Evolutionary conservation across 2,329 filamentous ascomycete species (phyloP), one percentile per base, ranked within the genome.

Genomic region (Pseudogymnoascus pannorum): DNA sequence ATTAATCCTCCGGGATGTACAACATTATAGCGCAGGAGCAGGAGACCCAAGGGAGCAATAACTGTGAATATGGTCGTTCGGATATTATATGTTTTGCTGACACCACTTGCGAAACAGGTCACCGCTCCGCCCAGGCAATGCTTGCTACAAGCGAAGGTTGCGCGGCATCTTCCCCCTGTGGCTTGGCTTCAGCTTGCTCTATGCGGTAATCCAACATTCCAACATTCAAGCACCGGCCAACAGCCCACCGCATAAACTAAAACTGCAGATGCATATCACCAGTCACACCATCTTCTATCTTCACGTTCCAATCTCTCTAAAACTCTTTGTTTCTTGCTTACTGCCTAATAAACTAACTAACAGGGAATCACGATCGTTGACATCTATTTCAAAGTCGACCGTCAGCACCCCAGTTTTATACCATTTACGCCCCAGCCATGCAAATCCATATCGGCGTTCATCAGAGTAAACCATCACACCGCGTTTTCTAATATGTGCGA

Each of bases 401-500:
- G 48, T 54, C 48, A 54, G 48, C 48, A 54, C 48, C 42, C 48
- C 48, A 54, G 48, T 58, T 36, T 36, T 58, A 36, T 58, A 58
- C 57, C 57, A 38, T 24, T 58, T 58, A 58, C 57, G 57, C 57
- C 57, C 31, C 31, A 58, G 31, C 57, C 57, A 58, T 58, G 57
- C 57, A 58, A 58, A 58, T 58, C 57, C 57, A 40, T 58, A 36
- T 58, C 35, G 57, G 35, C 57, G 18, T 58, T 40, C 35, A 58
- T 36, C 57, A 58, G 31, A 40, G 31, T 36, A 58, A 58, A 58
- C 35, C 35, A 36, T 36, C 31, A 20, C 57, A 58, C 57, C 18
- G 31, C 57, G 20, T 58, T 18, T 58, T 58, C 57, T 88, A 96
- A 81, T 99, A 99, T 63, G 92, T 95, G 75, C 94, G 88, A 64